A percentile compares a stretch with the other conserved stretches of the same genome.
phyloP scores from a whole-genome alignment of 306 rosid species.

The Astragalus membranaceus region DNA sequence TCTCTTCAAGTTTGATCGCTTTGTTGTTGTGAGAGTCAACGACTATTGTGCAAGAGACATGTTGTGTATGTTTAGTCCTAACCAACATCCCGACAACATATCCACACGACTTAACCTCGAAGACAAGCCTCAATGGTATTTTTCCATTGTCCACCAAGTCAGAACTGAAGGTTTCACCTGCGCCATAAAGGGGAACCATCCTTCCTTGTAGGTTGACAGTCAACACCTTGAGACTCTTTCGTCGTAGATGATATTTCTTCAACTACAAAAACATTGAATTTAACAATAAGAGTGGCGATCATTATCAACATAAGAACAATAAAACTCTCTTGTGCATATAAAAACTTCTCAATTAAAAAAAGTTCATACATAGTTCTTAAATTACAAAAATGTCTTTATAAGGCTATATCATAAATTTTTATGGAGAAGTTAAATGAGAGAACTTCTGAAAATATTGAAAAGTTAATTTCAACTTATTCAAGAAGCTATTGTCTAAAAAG shows the following conservation, averaged over 20 bases:
- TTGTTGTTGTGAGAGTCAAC: conserved; percentile 37
- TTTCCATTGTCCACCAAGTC: conserved; percentile 32
- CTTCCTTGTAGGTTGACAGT: conserved; percentile 52
- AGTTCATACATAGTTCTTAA: too few species aligned
- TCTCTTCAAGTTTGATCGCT: conserved; percentile 46
- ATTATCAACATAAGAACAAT: not conserved
- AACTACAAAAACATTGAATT: too few species aligned
- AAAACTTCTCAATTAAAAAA: not conserved
- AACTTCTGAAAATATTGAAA: too few species aligned
- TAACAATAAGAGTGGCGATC: not conserved
- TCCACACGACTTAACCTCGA: conserved; percentile 53
- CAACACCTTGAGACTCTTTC: conserved; percentile 46
- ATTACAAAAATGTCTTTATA: not conserved
- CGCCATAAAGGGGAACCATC: too few species aligned
- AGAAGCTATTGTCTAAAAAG: too few species aligned
- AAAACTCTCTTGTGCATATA: not conserved
- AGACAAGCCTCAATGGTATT: conserved; percentile 52
- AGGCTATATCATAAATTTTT: not conserved
- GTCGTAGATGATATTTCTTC: conserved; percentile 66
- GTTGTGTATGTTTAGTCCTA: conserved; percentile 46
- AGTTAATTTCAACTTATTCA: too few species aligned
- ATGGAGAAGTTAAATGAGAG: not conserved
- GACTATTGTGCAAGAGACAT: conserved; percentile 39
- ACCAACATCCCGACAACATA: conserved; percentile 71
- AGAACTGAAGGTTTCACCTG: conserved; percentile 51